Evolutionary conservation across 108 stramenopile genomes (phyloP).

Genomic region (Parietichytrium sp.): DNA sequence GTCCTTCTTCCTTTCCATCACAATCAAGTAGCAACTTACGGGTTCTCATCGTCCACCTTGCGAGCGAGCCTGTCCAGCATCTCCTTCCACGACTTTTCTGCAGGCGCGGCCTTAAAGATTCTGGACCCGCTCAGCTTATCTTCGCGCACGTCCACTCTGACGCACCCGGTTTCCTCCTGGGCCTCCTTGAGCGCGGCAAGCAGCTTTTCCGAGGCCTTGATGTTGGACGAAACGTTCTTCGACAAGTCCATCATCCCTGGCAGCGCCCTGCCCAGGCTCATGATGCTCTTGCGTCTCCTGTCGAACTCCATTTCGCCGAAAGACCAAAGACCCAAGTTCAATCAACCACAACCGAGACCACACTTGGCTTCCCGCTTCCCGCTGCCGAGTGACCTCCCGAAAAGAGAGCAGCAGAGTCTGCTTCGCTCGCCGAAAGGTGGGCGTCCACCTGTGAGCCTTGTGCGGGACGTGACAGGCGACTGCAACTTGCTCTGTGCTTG

Average conservation of each 20-base stretch:
- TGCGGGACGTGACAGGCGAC: neutral
- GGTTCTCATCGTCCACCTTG: conserved; percentile 27
- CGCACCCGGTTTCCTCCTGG: neutral
- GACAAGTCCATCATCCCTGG: conserved; percentile 20
- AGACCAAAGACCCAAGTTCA: no score
- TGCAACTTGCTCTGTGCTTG: neutral
- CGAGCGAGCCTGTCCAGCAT: neutral
- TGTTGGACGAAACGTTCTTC: conserved; percentile 1
- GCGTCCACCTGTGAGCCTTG: neutral
- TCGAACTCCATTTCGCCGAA: no score
- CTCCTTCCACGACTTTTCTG: neutral
- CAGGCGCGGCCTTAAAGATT: neutral
- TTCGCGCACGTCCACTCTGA: neutral
- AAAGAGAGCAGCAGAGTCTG: neutral
- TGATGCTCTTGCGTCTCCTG: no score
- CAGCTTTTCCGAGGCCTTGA: neutral
- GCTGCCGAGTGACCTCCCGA: neutral
- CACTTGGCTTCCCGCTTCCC: neutral
- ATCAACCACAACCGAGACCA: neutral
- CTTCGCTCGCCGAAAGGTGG: neutral
- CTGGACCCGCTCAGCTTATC: neutral
- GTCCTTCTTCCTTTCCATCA: no score
- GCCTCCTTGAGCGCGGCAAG: neutral
- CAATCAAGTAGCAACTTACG: no score
- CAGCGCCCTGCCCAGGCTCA: conserved; percentile 9